Base-by-base conservation (phyloP, 331 rosid species). In the Malus hybrid region DNA sequence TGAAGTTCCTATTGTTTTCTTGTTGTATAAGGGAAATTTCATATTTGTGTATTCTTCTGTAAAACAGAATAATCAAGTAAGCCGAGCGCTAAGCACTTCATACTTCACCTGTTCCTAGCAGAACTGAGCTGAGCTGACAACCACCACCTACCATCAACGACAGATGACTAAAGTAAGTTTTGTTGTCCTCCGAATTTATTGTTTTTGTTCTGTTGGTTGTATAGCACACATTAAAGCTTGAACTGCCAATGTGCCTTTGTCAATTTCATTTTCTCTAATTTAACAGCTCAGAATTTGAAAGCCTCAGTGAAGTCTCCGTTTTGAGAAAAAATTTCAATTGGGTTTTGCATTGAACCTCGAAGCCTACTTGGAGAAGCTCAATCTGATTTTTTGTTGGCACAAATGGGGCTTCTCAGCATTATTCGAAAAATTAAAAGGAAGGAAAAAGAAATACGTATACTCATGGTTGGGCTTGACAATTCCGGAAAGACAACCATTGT, bases 401-500 rank as follows among this genome's bases (percentile, higher is more conserved):
- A 36, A 66, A 93, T 90, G 98, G 98, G 96, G 70, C 90, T 90
- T 78, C 93, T 90, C 46, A 87, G 88, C 72, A 93, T 93, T 74
- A 90, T 90, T 67, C 80, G 91, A 13, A 90, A 87, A 77, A 90
- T 93, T 72, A 93, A 93, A 78, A 87, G 82, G 85, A 93, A 90
- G 70, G 96, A 90, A 80, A 93, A 89, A 82, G 90, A 90, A 88
- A 88, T 90, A 87, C 89, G 93, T 24, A 75, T 90, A 39, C 93
- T 90, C 61, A 90, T 90, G 97, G 96, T 92, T 18, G 96, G 97
- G 30, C 90, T 93, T 75, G 96, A 90, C 76, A 90, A 90, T 85
- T 93, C 96, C 2, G 97, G 97, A 6, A 90, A 90, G 83, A 88
- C 96, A 10, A 90, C 96, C 46, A 88, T 93, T 39, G 96, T 93